Base-by-base conservation (phyloP, 2,329 filamentous ascomycete species). In the Microcyclosporella mali region DNA sequence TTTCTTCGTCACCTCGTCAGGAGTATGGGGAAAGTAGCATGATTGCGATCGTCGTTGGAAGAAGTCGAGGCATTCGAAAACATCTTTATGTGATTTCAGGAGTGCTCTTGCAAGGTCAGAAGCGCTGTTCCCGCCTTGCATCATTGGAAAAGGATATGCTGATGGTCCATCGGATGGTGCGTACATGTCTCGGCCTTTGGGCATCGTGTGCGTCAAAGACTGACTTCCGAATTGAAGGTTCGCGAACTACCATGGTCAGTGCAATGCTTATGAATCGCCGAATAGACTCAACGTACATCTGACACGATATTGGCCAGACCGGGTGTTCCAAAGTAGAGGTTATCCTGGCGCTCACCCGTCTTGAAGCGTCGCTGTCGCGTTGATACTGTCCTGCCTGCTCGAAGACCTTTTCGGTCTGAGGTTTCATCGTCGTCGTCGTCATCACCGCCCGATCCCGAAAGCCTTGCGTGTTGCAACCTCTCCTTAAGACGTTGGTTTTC, bases 261-360 rank as follows among this genome's bases (percentile, higher is more conserved):
- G 29, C 6, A 25, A 43, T 19, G 30, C 9, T 32, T 32, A 6
- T n/a, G 18, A 34, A 11, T 17, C 3, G 14, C 21, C 6, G 31
- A 28, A 19, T n/a, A 38, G 3, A 33, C 38, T n/a, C 28, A 15
- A 49, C 60, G 43, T 51, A 72, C 71, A 54, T 74, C 70, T 44
- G 61, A 60, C 29, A 72, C 62, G 19, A 73, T 65, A 46, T 63
- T 73, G 10, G 68, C 69, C 32, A 73, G 60, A 4, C 67, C 67
- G n/a, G 71, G 70, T 33, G 66, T 70, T 6, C 70, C 71, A 55
- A 73, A 74, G 53, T 73, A 74, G 4, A 72, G 61, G 42, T 68
- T 72, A 43, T 72, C 67, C 27, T 64, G 56, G 46, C 64, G 61
- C 43, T 69, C 66, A 16, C 60, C 60, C 17, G 63, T 59, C 39